Evolutionary conservation across 306 rosid species (phyloP).

Genomic region (Cicer judaicum): DNA sequence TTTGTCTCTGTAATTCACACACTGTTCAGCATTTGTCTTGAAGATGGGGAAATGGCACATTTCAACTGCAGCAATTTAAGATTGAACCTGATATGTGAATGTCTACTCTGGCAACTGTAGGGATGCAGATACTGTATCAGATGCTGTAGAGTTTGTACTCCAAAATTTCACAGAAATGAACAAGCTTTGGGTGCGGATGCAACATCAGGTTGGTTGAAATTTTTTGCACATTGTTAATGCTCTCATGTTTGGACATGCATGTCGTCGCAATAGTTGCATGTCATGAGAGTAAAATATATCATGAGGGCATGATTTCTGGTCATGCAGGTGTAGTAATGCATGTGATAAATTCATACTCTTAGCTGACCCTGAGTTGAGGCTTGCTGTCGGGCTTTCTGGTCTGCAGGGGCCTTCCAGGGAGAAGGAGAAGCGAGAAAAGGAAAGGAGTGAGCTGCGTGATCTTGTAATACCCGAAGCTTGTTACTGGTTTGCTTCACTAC

Average conservation of each 20-base stretch:
- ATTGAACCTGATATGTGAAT: slow-evolving; percentile 40
- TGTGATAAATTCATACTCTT: slow-evolving; percentile 95
- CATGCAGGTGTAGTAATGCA: slow-evolving; percentile 95
- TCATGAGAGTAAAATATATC: slow-evolving; percentile 79
- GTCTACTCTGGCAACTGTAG: slow-evolving; percentile 56
- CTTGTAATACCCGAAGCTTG: slow-evolving; percentile 81
- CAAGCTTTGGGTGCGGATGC: slow-evolving; percentile 95
- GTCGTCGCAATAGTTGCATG: slow-evolving; percentile 76
- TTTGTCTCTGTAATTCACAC: neutral
- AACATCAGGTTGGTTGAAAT: slow-evolving; percentile 73
- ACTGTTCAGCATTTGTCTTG: slow-evolving; percentile 9
- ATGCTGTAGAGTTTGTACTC: slow-evolving; percentile 85
- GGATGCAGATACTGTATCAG: slow-evolving; percentile 76
- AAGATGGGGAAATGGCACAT: slow-evolving; percentile 33
- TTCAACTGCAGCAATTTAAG: slow-evolving; percentile 37
- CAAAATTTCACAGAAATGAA: slow-evolving; percentile 94
- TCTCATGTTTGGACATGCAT: slow-evolving; percentile 60
- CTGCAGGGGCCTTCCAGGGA: slow-evolving; percentile 99
- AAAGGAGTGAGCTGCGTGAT: slow-evolving; percentile 96
- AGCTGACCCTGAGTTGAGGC: slow-evolving; percentile 99
- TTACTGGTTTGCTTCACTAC: slow-evolving; percentile 71
- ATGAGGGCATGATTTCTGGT: slow-evolving; percentile 92
- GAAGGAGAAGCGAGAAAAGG: slow-evolving; percentile 97
- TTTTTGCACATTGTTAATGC: slow-evolving; percentile 40
- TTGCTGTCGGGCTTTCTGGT: slow-evolving; percentile 99